Evolutionary conservation across 208 protist genomes (phyloP).

Genomic region (Acanthamoeba castellanii): DNA sequence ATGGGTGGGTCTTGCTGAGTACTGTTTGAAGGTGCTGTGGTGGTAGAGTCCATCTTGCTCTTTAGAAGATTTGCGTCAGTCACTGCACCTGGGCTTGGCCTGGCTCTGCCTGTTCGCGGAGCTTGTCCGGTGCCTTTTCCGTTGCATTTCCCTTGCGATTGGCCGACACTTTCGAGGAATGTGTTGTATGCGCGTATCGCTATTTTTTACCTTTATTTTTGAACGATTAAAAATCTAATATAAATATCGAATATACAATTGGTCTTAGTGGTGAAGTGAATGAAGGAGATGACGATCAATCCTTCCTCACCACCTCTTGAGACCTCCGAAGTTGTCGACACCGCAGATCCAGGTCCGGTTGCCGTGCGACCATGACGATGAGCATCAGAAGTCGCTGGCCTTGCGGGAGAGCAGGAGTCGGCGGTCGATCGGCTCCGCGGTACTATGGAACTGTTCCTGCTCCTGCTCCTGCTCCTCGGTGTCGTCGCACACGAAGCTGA

Average conservation of each 20-base stretch:
- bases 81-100: no score
- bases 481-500: neutral
- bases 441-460: neutral
- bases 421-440: neutral
- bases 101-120: no score
- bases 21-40: no score
- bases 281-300: neutral
- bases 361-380: neutral
- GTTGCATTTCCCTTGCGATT: neutral
- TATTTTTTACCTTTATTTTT: neutral
- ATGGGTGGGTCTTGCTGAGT: neutral
- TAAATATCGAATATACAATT: neutral
- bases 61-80: no score
- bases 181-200: neutral
- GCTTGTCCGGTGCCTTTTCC: no score
- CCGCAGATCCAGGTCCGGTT: neutral
- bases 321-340: neutral
- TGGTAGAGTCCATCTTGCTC: neutral
- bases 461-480: neutral
- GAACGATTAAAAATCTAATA: neutral
- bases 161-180: neutral
- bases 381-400: constrained; percentile 37
- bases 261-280: neutral
- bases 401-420: constrained; percentile 41
- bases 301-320: neutral